These are phyloP conservation scores for Alloteropsis semialata DNA, from an alignment of 176 grass and related monocot genomes.

Conservation along the genomic window DNA sequence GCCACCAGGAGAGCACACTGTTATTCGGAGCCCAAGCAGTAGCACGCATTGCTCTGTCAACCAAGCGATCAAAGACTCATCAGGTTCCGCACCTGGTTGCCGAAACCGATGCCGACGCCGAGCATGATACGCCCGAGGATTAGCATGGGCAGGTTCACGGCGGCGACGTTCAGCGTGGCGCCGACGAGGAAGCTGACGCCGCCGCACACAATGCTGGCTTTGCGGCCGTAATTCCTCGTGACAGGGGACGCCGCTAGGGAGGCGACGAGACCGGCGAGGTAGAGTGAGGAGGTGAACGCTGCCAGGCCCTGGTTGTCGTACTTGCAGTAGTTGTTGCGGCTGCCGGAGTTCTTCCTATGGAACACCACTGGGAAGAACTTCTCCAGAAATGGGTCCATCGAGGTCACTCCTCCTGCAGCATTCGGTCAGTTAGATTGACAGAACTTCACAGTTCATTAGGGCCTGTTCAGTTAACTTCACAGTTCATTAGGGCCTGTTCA, in stretches of 20 bases:
- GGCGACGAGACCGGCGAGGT: conserved; percentile 78
- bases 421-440: conserved; percentile 4
- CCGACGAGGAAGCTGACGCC: conserved; percentile 84
- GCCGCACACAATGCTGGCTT: conserved; percentile 80
- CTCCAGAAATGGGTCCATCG: conserved; percentile 90
- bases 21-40: not conserved
- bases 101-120: conserved; percentile 84
- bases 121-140: conserved; percentile 91
- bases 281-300: conserved; percentile 75
- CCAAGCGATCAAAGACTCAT: not conserved
- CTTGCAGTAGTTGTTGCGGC: conserved; percentile 88
- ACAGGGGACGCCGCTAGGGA: conserved; percentile 72
- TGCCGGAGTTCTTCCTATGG: conserved; percentile 55
- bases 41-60: not conserved
- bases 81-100: conserved; percentile 59
- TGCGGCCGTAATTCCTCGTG: conserved; percentile 80
- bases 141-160: conserved; percentile 72
- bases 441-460: not conserved
- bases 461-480: too few relatives aligned
- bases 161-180: conserved; percentile 68
- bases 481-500: too few relatives aligned
- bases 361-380: conserved; percentile 89
- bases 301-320: conserved; percentile 83
- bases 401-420: conserved; percentile 74
- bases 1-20: not conserved